Evolutionary conservation across 2,329 filamentous ascomycete species (phyloP), one percentile per base, ranked within the genome.

Genomic region (Colletotrichum magnum): DNA sequence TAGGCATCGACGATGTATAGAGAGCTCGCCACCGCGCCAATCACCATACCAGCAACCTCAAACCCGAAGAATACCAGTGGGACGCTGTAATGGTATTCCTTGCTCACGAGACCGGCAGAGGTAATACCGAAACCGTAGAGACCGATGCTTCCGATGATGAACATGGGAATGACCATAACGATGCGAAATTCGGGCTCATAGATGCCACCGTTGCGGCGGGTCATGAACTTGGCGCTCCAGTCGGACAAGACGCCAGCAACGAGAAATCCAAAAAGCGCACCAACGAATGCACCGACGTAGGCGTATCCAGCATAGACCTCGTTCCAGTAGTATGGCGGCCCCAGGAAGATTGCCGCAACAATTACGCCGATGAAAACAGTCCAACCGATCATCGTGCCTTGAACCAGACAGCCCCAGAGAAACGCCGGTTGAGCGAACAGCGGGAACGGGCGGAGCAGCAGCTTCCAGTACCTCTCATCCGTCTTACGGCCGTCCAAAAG

Each of bases 131-230:
- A 97, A 0, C 95, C 94, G 76, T 93, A 97, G 1, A 97, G 82
- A 1, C 95, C 95, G 15, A 92, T 89, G 57, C 90, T 89, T 15
- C 93, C 93, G 67, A 95, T 87, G 2, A 97, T 80, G 50, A 97
- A 82, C 84, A 96, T 94, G 5, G 94, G 94, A 2, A 96, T 82
- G 0, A 97, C 92, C 2, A 98, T 87, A 7, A 96, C 75, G 69
- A 98, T 90, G 18, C 95, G 88, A 79, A 97, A 98, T 77, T 98
- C 95, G 1, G 95, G 95, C 80, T 98, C 95, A 77, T 97, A 97
- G 64, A 94, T 86, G 58, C 95, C 95, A 15, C 85, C 85, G 80
- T 98, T 98, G 71, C 86, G 84, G 65, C 86, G 87, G 21, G 94
- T 95, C 83, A 97, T 85, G 54, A 83, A 83, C 61, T 86, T 89